Evolutionary conservation across 192 early-diverging fungal genomes (phyloP), one percentile per base, ranked within the genome.

Genomic region (Umbelopsis vinacea): DNA sequence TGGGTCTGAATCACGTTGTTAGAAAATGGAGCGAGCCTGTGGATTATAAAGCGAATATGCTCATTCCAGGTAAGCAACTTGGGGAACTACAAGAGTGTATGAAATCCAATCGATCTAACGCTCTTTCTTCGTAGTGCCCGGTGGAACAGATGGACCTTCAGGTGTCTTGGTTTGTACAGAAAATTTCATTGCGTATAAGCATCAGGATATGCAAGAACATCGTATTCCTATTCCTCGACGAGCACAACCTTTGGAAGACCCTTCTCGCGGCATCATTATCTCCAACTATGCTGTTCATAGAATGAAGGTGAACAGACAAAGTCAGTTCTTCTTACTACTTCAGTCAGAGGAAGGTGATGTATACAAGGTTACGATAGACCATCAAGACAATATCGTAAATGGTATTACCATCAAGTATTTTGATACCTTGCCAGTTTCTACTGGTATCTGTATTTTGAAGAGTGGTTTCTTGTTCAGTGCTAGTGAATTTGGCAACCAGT

Each of bases 1-100:
- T 99, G 68, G 98, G 98, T 21, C 86, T 99, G 26, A 99, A 99
- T 81, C 98, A 98, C 79, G 96, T 99, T 19, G 94, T 97, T 50
- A 89, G 98, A 71, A 96, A 94, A 83, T 98, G 98, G 97, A 93
- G 89, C 74, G 87, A 92, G 43, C 79, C 90, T 6, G 91, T 98
- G 23, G 88, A 93, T 72, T 72, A 72, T 0, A 86, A 86, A 35
- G 85, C 94, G 1, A 94, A 96, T 79, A 77, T 89, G 79, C 86
- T 99, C 35, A 90, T 99, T 68, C 86, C 94, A 63, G 84, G 86
- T 83, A 84, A 75, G 50, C n/a, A 29, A 29, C 29, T 29, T n/a
- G n/a, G n/a, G n/a, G n/a, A n/a, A n/a, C n/a, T n/a, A n/a, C n/a
- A n/a, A n/a, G n/a, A n/a, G n/a, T n/a, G n/a, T n/a, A n/a, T n/a